These are phyloP conservation scores for Forsythia suspensa DNA, from an alignment of 257 asterid species.

Conservation along the genomic window DNA sequence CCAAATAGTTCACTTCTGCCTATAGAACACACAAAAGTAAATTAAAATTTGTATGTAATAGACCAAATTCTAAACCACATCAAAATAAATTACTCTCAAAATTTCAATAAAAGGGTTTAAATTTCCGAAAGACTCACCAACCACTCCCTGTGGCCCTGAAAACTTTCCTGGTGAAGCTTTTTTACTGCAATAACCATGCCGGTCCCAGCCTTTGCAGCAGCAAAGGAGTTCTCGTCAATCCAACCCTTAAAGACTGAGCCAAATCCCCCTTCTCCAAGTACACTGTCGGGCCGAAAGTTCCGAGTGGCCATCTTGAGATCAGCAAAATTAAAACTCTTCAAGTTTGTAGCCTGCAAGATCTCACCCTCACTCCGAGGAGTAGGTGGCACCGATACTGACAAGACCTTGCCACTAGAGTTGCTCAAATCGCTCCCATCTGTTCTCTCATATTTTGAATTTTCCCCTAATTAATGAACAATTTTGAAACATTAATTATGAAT, in stretches of 20 bases:
- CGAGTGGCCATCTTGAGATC: slow-evolving; percentile 36
- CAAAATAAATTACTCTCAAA: neutral
- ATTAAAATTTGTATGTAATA: neutral
- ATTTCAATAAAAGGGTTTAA: neutral
- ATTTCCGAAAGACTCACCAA: slow-evolving; percentile 27
- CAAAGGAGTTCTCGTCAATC: slow-evolving; percentile 20
- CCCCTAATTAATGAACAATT: neutral
- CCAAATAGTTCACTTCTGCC: slow-evolving; percentile 63
- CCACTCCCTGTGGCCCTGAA: slow-evolving; percentile 41
- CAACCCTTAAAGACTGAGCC: slow-evolving; percentile 37
- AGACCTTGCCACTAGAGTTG: slow-evolving; percentile 9
- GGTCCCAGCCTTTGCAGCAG: slow-evolving; percentile 35
- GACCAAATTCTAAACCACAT: neutral
- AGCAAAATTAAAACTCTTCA: slow-evolving; percentile 32
- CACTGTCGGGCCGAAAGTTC: slow-evolving; percentile 44
- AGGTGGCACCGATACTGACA: slow-evolving; percentile 18
- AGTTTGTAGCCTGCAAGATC: slow-evolving; percentile 25
- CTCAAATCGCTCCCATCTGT: neutral
- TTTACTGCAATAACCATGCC: slow-evolving; percentile 38
- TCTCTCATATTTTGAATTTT: neutral
- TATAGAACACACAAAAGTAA: slow-evolving; percentile 16
- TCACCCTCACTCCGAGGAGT: slow-evolving; percentile 37
- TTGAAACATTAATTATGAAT: neutral
- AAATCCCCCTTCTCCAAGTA: slow-evolving; percentile 39
- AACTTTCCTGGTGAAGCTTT: slow-evolving; percentile 33